These are phyloP conservation scores for Lophiostoma macrostomum DNA, from an alignment of 495 filamentous ascomycete species.

Conservation along the genomic window DNA sequence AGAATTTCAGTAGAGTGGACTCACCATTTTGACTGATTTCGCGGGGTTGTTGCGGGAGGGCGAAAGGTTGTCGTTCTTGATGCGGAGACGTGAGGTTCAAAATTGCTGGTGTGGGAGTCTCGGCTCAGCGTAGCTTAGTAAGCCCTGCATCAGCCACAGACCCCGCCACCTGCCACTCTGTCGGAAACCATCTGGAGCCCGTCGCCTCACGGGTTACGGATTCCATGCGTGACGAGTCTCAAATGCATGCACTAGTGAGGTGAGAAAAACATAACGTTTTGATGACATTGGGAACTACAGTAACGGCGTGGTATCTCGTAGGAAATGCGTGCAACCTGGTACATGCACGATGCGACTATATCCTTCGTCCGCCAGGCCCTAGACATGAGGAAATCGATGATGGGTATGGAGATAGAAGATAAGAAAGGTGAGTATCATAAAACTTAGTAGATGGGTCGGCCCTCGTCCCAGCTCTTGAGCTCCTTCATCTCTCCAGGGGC, in stretches of 20 bases:
- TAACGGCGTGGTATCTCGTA: constrained; percentile 19
- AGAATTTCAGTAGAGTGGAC: constrained; percentile 18
- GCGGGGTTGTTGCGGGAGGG: constrained; percentile 33
- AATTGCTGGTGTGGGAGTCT: constrained; percentile 22
- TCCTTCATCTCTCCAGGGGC: constrained; percentile 6
- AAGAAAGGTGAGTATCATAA: constrained; percentile 11
- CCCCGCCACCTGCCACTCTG: background rate
- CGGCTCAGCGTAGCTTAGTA: constrained; percentile 19
- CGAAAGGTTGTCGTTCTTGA: constrained; percentile 24
- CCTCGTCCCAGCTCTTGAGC: constrained; percentile 31
- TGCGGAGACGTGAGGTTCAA: constrained; percentile 2
- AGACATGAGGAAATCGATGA: too few species aligned
- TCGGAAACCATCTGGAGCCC: too few species aligned
- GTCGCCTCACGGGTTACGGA: too few species aligned
- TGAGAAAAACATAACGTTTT: background rate
- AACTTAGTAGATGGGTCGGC: constrained; percentile 34
- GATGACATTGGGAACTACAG: background rate
- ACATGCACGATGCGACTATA: background rate
- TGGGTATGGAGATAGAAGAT: too few species aligned
- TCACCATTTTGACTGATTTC: constrained; percentile 62
- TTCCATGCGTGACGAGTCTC: too few species aligned
- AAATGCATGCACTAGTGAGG: background rate
- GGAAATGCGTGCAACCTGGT: background rate
- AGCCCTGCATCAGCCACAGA: constrained; percentile 19
- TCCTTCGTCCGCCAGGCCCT: too few species aligned